phyloP scores from a whole-genome alignment of 345 rosid genomes.

The Noccaea caerulescens region DNA sequence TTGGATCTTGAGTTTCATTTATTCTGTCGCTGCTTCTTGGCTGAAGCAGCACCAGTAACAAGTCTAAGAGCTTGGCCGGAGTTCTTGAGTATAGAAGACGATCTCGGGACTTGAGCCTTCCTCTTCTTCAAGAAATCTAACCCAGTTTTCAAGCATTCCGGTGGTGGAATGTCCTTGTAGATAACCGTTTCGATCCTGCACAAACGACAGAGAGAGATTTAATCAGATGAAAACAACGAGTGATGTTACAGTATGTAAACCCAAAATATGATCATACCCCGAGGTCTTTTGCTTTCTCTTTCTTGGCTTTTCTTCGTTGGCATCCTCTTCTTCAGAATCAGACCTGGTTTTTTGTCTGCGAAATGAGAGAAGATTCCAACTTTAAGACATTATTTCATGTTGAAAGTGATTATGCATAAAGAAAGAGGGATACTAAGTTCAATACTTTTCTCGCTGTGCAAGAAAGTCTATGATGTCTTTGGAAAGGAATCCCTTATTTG shows the following conservation, averaged over 20 bases:
- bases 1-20: slow-evolving; percentile 10
- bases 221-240: not conserved
- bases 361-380: not conserved
- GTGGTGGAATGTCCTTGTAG: slow-evolving; percentile 69
- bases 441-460: slow-evolving; percentile 78
- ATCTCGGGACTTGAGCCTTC: slow-evolving; percentile 78
- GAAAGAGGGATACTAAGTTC: not conserved
- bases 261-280: slow-evolving; percentile 50
- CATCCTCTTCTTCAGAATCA: slow-evolving; percentile 57
- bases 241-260: not conserved
- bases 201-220: not conserved
- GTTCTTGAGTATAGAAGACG: slow-evolving; percentile 71
- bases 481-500: slow-evolving; percentile 74
- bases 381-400: not conserved
- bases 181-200: slow-evolving; percentile 73
- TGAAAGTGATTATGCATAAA: not conserved
- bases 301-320: slow-evolving; percentile 48
- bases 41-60: slow-evolving; percentile 47
- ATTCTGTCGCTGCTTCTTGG: slow-evolving; percentile 31
- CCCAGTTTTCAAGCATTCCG: slow-evolving; percentile 68
- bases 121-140: slow-evolving; percentile 83
- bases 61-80: slow-evolving; percentile 83
- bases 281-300: slow-evolving; percentile 70
- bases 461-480: slow-evolving; percentile 72
- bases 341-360: slow-evolving; percentile 65